Evolutionary conservation across 2,329 filamentous ascomycete genomes (phyloP).

Genomic region (Stagonosporopsis chrysanthemi): DNA sequence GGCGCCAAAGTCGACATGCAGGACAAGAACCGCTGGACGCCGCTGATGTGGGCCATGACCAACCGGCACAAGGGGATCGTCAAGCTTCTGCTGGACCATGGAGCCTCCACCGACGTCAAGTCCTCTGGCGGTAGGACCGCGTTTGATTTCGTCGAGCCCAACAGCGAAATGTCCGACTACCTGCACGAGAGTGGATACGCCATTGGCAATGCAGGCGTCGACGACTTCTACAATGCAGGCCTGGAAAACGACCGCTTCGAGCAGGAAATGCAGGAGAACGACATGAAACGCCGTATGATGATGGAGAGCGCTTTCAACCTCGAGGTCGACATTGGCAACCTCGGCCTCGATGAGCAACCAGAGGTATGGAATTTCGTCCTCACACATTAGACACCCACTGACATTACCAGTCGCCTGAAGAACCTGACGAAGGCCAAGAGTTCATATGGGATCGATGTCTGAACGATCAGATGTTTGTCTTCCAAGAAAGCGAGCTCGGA

Average conservation of each 20-base stretch:
- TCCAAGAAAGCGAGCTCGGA: constrained; percentile 91
- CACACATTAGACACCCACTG: constrained; percentile 29
- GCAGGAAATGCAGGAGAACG: constrained; percentile 95
- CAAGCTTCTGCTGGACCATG: constrained; percentile 89
- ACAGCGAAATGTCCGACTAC: constrained; percentile 96
- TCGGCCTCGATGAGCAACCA: constrained; percentile 93
- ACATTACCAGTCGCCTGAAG: constrained; percentile 61
- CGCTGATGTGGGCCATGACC: constrained; percentile 99
- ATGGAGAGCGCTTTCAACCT: constrained; percentile 97
- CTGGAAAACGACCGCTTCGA: constrained; percentile 94
- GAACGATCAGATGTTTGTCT: constrained; percentile 99
- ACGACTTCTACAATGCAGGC: constrained; percentile 94
- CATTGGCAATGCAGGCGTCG: constrained; percentile 81
- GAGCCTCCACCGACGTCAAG: constrained; percentile 93
- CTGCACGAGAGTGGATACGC: constrained; percentile 92
- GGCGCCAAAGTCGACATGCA: constrained; percentile 91
- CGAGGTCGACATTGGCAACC: constrained; percentile 93
- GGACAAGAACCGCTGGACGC: constrained; percentile 96
- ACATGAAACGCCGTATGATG: constrained; percentile 97
- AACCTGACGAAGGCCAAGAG: constrained; percentile 88
- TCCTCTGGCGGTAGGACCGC: constrained; percentile 93
- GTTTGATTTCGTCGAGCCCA: constrained; percentile 92
- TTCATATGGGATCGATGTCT: constrained; percentile 95
- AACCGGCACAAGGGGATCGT: constrained; percentile 96
- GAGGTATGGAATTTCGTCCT: constrained; percentile 66